Evolutionary conservation across 805 yeast species (phyloP).

Genomic region (Kluyveromyces aestuarii): DNA sequence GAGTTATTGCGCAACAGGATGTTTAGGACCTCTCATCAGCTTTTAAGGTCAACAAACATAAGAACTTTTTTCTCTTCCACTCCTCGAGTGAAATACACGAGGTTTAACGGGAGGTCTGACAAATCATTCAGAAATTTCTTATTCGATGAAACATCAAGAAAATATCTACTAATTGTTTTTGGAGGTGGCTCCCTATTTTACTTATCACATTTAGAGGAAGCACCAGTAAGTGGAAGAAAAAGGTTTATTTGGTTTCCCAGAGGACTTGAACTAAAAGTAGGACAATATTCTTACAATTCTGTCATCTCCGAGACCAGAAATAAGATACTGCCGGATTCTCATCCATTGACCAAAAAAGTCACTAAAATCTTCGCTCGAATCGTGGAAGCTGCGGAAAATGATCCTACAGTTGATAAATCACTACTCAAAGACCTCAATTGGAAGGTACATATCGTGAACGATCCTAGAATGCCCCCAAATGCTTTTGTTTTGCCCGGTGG

Average conservation of each 20-base stretch:
- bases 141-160: constrained; percentile 24
- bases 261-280: constrained; percentile 53
- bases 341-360: constrained; percentile 53
- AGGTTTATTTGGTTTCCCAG: constrained; percentile 67
- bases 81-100: constrained; percentile 7
- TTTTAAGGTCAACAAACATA: neutral
- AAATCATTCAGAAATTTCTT: constrained; percentile 9
- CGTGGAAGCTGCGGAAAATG: constrained; percentile 45
- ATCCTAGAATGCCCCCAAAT: constrained; percentile 73
- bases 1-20: neutral
- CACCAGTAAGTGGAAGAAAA: constrained; percentile 68
- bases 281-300: constrained; percentile 54
- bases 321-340: constrained; percentile 48
- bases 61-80: neutral
- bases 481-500: constrained; percentile 97
- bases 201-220: constrained; percentile 56
- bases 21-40: neutral
- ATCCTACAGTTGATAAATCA: constrained; percentile 28
- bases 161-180: constrained; percentile 26
- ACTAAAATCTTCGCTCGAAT: constrained; percentile 55
- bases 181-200: constrained; percentile 32
- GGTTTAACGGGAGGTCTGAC: constrained; percentile 14
- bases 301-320: constrained; percentile 45
- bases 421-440: constrained; percentile 38
- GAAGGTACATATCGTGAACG: constrained; percentile 73